A percentile compares a stretch with the other conserved stretches of the same genome.
Evolutionary conservation across 345 rosid genomes (phyloP).

Genomic region (Firmiana major): DNA sequence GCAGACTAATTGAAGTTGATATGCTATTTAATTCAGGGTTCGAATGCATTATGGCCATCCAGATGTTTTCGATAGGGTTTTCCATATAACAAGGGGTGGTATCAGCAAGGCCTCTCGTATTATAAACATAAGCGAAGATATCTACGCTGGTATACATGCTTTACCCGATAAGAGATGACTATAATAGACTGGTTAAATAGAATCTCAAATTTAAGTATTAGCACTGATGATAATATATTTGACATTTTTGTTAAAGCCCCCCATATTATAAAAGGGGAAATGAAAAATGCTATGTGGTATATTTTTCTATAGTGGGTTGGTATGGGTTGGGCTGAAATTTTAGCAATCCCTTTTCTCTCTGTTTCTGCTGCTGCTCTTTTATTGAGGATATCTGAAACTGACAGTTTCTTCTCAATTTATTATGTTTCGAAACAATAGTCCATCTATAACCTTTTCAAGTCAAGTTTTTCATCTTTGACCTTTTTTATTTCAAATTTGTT

Average conservation of each 20-base stretch:
- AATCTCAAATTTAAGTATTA: neutral
- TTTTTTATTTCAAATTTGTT: neutral
- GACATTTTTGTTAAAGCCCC: neutral
- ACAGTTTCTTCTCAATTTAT: neutral
- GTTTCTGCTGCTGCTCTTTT: no score
- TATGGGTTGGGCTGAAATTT: neutral
- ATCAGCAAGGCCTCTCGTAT: constrained; percentile 99
- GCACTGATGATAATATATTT: neutral
- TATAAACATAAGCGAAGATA: constrained; percentile 97
- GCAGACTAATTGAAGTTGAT: constrained; percentile 10
- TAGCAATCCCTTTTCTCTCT: neutral
- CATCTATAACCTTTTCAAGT: neutral
- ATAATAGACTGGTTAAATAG: neutral
- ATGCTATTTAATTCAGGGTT: constrained; percentile 45
- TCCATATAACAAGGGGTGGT: constrained; percentile 97
- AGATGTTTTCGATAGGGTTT: constrained; percentile 94
- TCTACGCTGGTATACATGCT: constrained; percentile 61
- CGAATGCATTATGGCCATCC: constrained; percentile 99
- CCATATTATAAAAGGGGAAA: neutral
- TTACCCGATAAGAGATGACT: neutral
- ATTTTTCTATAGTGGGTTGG: neutral
- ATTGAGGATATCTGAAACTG: neutral
- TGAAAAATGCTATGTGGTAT: neutral
- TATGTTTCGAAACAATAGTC: neutral
- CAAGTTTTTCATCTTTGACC: neutral